Base-by-base conservation (phyloP, 805 yeast genomes). In the Metschnikowia dekortorum region DNA sequence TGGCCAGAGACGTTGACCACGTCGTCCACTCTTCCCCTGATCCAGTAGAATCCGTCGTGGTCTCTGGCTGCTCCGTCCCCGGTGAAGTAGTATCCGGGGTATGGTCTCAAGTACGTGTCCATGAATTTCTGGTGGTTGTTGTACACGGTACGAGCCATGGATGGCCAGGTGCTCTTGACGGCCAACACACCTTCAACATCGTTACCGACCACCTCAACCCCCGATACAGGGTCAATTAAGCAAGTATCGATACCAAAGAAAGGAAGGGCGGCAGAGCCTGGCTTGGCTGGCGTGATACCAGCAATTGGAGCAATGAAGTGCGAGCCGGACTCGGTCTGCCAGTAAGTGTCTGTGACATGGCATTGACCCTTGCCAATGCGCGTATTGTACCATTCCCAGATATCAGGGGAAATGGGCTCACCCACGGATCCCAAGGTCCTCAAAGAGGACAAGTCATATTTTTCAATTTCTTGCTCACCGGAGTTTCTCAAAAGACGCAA, bases 51-150 rank as follows among this genome's bases (percentile, higher is more conserved):
- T 6, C 95, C 95, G 64, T 87, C 92, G 58, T 79, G 75, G 65
- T 87, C 95, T 64, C 91, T 79, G 16, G 90, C 92, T 29, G 92
- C 94, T 70, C 95, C 95, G 70, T 87, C 96, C 61, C 96, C 96
- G 1, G 94, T 84, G 74, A 87, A 87, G 73, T 86, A 87, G 66
- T 79, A 81, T 44, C 90, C 90, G 45, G 87, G 87, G 71, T 86
- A 87, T 47, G 94, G 92, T 51, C 81, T 83, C 66, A 86, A 71
- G 69, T 87, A 87, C n/a, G 94, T 87, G 61, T 87, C 95, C 72
- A 84, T 70, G 70, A 74, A 87, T 65, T 89, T 77, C 57, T 76
- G 75, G 69, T 87, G 86, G 70, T 87, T 86, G 54, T 79, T 79
- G 87, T 88, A 87, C 55, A 87, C 86, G 26, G 90, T 75, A 74